Evolutionary conservation across 2,329 filamentous ascomycete species (phyloP).

Genomic region (Nemania sp.): DNA sequence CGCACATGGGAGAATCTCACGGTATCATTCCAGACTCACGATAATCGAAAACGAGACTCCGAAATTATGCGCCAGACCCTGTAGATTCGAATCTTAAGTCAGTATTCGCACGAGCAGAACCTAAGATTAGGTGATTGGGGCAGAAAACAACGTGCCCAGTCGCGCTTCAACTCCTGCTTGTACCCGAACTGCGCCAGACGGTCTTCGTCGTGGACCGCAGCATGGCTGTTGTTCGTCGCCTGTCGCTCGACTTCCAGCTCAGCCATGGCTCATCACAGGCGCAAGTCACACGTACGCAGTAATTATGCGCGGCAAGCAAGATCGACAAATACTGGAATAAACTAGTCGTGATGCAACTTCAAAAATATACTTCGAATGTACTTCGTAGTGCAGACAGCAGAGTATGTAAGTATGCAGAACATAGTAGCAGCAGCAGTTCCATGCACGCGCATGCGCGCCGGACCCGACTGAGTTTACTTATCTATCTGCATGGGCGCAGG

Average conservation of each 20-base stretch:
- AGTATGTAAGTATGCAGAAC: too few species aligned
- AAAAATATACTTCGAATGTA: too few species aligned
- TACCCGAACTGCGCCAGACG: conserved; percentile 61
- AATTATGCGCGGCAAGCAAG: too few species aligned
- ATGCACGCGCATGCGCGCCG: too few species aligned
- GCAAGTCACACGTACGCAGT: too few species aligned
- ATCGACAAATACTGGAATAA: too few species aligned
- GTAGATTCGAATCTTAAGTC: neutral
- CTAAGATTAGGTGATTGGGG: neutral
- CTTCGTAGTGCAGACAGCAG: too few species aligned
- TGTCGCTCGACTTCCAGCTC: conserved; percentile 31
- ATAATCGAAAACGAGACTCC: conserved; percentile 66
- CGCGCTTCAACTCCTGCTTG: conserved; percentile 60
- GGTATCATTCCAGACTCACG: conserved; percentile 40
- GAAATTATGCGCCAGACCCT: conserved; percentile 60
- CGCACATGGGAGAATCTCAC: neutral
- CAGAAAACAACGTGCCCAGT: conserved; percentile 46
- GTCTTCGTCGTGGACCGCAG: conserved; percentile 49
- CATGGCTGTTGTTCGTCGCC: conserved; percentile 32
- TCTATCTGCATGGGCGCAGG: too few species aligned
- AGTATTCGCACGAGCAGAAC: neutral
- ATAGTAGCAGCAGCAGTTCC: too few species aligned
- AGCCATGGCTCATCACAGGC: conserved; percentile 21
- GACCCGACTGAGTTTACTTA: too few species aligned
- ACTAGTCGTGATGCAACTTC: too few species aligned